Evolutionary conservation across 2,329 filamentous ascomycete genomes (phyloP).

Genomic region (Pyricularia grisea): DNA sequence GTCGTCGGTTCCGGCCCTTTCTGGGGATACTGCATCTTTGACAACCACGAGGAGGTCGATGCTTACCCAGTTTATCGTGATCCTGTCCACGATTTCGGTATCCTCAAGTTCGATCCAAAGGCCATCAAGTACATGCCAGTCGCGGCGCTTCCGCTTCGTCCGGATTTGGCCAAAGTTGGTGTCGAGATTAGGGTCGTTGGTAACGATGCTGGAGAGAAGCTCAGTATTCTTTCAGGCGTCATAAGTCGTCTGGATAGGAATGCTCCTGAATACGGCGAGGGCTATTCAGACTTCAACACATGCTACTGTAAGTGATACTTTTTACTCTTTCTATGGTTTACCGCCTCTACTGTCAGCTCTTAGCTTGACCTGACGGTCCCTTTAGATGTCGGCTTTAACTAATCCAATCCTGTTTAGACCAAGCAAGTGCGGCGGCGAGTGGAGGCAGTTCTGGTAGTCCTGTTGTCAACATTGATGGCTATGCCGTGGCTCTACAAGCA

Average conservation of each 20-base stretch:
- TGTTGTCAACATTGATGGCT: slow-evolving; percentile 90
- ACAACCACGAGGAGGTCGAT: slow-evolving; percentile 96
- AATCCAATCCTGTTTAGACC: slow-evolving; percentile 32
- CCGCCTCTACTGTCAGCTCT: not conserved
- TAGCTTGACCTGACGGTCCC: not conserved
- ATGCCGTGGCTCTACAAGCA: slow-evolving; percentile 85
- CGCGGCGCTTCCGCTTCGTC: slow-evolving; percentile 67
- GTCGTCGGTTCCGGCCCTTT: slow-evolving; percentile 94
- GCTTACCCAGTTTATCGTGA: slow-evolving; percentile 96
- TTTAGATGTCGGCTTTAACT: not conserved
- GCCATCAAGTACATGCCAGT: slow-evolving; percentile 97
- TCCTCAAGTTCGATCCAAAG: slow-evolving; percentile 90
- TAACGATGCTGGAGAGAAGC: slow-evolving; percentile 96
- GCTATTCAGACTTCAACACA: slow-evolving; percentile 94
- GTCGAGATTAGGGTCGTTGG: slow-evolving; percentile 94
- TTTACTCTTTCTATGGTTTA: not conserved
- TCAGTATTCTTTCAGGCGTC: slow-evolving; percentile 94
- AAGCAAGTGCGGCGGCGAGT: slow-evolving; percentile 92
- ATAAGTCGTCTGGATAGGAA: slow-evolving; percentile 95
- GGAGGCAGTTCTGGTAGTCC: slow-evolving; percentile 97
- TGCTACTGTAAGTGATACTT: slow-evolving; percentile 54
- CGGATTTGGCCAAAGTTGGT: slow-evolving; percentile 82
- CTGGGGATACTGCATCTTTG: slow-evolving; percentile 97
- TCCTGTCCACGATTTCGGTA: slow-evolving; percentile 96
- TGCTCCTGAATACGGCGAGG: slow-evolving; percentile 94